phyloP scores from a whole-genome alignment of 2,329 filamentous ascomycete species.

The Sclerotinia minor region DNA sequence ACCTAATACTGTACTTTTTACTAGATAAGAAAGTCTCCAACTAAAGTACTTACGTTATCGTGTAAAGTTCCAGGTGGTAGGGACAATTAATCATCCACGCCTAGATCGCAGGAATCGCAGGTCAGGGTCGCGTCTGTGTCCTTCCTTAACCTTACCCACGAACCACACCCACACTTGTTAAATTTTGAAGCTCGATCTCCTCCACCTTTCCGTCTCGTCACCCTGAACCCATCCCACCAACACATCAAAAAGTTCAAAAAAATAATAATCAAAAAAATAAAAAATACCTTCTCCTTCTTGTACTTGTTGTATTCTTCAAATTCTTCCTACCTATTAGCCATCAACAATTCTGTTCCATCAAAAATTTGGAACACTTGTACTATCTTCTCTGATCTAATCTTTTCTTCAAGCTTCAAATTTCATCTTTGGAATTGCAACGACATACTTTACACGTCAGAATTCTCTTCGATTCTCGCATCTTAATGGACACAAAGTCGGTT shows the following conservation, averaged over 20 bases:
- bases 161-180: background rate
- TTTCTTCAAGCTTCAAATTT: conserved; percentile 4
- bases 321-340: background rate
- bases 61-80: no score
- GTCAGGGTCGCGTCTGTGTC: no score
- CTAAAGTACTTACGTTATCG: no score
- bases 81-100: no score
- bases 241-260: background rate
- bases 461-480: background rate
- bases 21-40: no score
- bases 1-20: no score
- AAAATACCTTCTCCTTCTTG: background rate
- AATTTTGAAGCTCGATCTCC: conserved; percentile 11
- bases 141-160: no score
- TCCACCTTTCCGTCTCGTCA: conserved; percentile 19
- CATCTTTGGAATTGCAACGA: background rate
- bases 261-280: background rate
- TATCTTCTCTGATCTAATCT: conserved; percentile 6
- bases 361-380: conserved; percentile 3
- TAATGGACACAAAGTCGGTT: conserved; percentile 17
- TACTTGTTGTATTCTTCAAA: conserved; percentile 9
- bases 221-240: conserved; percentile 9
- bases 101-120: no score
- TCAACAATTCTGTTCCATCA: conserved; percentile 6
- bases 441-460: background rate